A percentile compares a stretch with the other conserved stretches of the same genome.
These are phyloP conservation scores for Nakataea oryzae DNA, from an alignment of 2,329 filamentous ascomycete species.

Conservation along the genomic window DNA sequence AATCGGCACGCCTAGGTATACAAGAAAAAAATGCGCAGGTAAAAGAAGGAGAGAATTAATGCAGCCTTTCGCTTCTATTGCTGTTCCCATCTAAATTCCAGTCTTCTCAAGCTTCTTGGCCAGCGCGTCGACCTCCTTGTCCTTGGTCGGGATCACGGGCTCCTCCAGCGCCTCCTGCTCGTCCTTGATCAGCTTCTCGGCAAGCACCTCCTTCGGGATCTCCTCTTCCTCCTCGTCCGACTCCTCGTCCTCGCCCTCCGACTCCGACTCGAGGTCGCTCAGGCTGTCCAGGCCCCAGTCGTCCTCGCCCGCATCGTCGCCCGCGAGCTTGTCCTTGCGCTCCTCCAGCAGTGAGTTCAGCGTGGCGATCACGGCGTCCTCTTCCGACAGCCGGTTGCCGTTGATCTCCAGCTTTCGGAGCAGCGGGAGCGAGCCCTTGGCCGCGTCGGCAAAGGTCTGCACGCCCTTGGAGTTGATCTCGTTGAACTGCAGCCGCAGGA, in stretches of 20 bases:
- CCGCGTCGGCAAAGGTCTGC: constrained; percentile 59
- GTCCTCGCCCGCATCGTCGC: constrained; percentile 60
- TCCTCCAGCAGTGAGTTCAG: constrained; percentile 64
- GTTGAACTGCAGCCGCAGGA: constrained; percentile 82
- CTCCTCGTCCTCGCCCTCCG: constrained; percentile 58
- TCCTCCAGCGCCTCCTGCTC: constrained; percentile 64
- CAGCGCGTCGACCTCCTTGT: constrained; percentile 72
- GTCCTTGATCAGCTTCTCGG: constrained; percentile 59
- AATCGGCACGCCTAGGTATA: not conserved
- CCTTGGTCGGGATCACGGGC: constrained; percentile 59
- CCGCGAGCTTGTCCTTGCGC: constrained; percentile 64
- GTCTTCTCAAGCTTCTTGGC: constrained; percentile 69
- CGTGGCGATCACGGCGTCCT: constrained; percentile 60
- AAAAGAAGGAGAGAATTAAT: not conserved
- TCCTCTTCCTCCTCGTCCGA: constrained; percentile 60
- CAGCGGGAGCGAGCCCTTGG: constrained; percentile 57
- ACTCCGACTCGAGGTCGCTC: constrained; percentile 73
- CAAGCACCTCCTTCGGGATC: constrained; percentile 52
- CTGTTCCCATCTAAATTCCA: constrained; percentile 24
- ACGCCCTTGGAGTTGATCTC: constrained; percentile 76
- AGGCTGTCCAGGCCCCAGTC: constrained; percentile 80
- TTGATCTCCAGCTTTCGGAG: constrained; percentile 87
- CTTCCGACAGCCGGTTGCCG: constrained; percentile 88
- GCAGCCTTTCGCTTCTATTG: not conserved
- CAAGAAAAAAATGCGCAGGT: not conserved